phyloP scores from a whole-genome alignment of 2,329 filamentous ascomycete genomes.

The Diplocarpon mali region DNA sequence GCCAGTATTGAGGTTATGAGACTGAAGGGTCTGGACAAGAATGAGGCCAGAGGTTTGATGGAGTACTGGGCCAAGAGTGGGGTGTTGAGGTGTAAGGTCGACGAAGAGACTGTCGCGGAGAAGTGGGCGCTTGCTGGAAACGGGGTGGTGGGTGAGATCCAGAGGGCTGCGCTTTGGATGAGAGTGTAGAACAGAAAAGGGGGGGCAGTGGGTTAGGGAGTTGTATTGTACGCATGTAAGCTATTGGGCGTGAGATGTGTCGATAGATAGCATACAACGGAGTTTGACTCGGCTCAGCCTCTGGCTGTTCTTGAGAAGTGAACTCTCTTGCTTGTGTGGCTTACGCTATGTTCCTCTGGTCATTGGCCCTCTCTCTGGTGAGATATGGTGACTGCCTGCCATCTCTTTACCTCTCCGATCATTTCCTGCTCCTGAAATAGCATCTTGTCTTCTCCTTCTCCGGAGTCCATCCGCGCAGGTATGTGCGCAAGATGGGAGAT shows the following conservation, averaged over 20 bases:
- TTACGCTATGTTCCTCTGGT: no score
- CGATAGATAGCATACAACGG: conserved; percentile 5
- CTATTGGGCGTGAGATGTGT: conserved; percentile 1
- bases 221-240: conserved; percentile 7
- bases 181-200: conserved; percentile 13
- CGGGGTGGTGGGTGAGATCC: conserved; percentile 77
- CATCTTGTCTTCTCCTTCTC: no score
- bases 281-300: background rate
- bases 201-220: background rate
- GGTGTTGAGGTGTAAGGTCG: conserved; percentile 58
- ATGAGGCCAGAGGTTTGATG: conserved; percentile 67
- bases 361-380: no score
- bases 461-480: no score
- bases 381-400: no score
- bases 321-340: no score
- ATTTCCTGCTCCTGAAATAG: no score
- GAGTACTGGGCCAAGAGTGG: conserved; percentile 91
- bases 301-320: background rate
- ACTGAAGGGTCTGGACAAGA: conserved; percentile 57
- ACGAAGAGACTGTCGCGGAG: conserved; percentile 61
- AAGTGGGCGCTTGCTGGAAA: conserved; percentile 76
- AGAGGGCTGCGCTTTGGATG: conserved; percentile 47
- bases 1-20: conserved; percentile 40
- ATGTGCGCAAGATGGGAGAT: no score
- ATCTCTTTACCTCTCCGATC: no score